These are phyloP conservation scores for Xanthoconium purpureum DNA, from an alignment of 768 basidiomycete species.

Conservation along the genomic window DNA sequence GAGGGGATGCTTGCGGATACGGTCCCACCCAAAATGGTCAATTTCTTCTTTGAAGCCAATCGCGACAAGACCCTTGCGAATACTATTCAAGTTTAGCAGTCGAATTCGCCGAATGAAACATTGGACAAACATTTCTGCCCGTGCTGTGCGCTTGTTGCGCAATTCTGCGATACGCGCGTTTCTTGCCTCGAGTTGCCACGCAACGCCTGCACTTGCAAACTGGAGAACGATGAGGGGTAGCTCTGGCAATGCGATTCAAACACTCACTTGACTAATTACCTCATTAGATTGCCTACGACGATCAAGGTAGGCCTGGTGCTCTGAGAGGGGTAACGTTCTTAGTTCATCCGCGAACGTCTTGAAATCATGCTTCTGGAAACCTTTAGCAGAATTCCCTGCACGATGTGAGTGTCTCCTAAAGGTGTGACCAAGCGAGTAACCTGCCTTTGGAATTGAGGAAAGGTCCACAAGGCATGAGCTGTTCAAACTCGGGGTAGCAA, in stretches of 20 bases:
- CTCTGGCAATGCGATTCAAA: background rate
- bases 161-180: conserved; percentile 17
- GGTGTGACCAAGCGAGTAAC: background rate
- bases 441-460: conserved; percentile 26
- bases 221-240: conserved; percentile 13
- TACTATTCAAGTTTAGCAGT: conserved; percentile 16
- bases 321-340: conserved; percentile 5
- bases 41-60: conserved; percentile 27
- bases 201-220: conserved; percentile 27
- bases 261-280: conserved; percentile 11
- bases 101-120: background rate
- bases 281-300: conserved; percentile 9
- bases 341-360: conserved; percentile 17
- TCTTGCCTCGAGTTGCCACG: conserved; percentile 24
- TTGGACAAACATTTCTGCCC: conserved; percentile 26
- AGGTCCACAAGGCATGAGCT: conserved; percentile 27
- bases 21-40: conserved; percentile 31
- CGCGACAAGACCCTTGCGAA: conserved; percentile 16
- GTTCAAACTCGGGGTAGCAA: conserved; percentile 13
- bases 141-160: conserved; percentile 23
- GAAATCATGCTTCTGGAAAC: conserved; percentile 21
- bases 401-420: conserved; percentile 2
- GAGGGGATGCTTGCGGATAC: conserved; percentile 27
- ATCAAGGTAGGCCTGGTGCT: conserved; percentile 22
- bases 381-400: conserved; percentile 19